A percentile compares a stretch with the other conserved stretches of the same genome.
phyloP scores from a whole-genome alignment of 768 basidiomycete genomes.

The Erythrobasidium yunnanense region DNA sequence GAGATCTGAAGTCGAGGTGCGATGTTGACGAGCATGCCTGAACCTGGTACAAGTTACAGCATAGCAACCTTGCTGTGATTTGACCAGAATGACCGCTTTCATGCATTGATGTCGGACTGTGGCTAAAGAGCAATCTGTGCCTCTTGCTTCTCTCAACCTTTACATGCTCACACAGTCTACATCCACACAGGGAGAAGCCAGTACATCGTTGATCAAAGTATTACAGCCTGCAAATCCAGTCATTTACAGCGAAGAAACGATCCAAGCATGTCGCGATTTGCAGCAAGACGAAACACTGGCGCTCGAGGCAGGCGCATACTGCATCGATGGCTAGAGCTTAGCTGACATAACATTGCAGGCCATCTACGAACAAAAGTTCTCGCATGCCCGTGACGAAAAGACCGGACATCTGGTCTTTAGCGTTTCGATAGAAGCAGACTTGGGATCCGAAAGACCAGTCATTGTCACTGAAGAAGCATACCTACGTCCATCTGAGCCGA shows the following conservation, averaged over 20 bases:
- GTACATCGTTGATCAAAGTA: not conserved
- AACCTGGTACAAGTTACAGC: no score
- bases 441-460: not conserved
- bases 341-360: not conserved
- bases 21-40: no score
- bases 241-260: not conserved
- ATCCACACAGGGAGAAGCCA: not conserved
- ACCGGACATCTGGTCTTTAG: not conserved
- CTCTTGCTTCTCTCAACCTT: no score
- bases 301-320: constrained; percentile 1
- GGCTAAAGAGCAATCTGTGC: no score
- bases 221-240: not conserved
- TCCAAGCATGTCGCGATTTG: constrained; percentile 13
- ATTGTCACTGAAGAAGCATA: constrained; percentile 1
- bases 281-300: constrained; percentile 21
- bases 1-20: no score
- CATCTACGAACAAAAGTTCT: constrained; percentile 11
- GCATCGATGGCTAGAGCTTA: not conserved
- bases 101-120: no score
- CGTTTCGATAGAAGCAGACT: not conserved
- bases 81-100: no score
- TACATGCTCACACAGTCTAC: no score
- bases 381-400: not conserved
- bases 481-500: not conserved
- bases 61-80: no score